These are phyloP conservation scores for Thraustochytrium striatum DNA, from an alignment of 352 stramenopile genomes.

Conservation along the genomic window DNA sequence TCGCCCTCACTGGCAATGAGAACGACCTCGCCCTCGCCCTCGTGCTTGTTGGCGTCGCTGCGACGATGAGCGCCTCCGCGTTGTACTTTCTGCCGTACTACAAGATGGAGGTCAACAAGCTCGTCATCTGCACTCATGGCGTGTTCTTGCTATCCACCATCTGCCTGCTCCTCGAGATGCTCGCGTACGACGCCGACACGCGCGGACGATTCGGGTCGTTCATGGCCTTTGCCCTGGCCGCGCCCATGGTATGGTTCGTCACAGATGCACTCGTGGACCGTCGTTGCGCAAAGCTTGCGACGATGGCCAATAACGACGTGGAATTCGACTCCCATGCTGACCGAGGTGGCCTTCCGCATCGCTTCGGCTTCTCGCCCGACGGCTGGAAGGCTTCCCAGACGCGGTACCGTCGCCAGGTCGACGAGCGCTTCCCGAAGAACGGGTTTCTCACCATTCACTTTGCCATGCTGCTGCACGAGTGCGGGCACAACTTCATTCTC, in stretches of 20 bases:
- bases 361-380: background rate
- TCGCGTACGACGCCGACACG: background rate
- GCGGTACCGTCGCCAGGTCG: background rate
- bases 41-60: background rate
- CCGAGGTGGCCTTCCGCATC: background rate
- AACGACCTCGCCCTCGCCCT: background rate
- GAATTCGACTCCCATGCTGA: background rate
- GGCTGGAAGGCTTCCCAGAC: background rate
- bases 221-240: slow-evolving; percentile 21
- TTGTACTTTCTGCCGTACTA: slow-evolving; percentile 34
- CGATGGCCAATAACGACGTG: background rate
- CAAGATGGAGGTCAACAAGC: slow-evolving; percentile 20
- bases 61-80: background rate
- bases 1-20: background rate
- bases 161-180: slow-evolving; percentile 30
- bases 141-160: slow-evolving; percentile 30
- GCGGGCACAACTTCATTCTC: slow-evolving; percentile 32
- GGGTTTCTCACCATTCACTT: slow-evolving; percentile 26
- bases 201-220: slow-evolving; percentile 4
- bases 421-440: slow-evolving; percentile 1
- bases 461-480: background rate
- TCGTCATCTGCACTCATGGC: background rate
- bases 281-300: background rate
- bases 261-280: background rate
- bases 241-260: background rate